Evolutionary conservation across 208 protist species (phyloP), one percentile per base, ranked within the genome.

Genomic region (Novymonas esmeraldas): DNA sequence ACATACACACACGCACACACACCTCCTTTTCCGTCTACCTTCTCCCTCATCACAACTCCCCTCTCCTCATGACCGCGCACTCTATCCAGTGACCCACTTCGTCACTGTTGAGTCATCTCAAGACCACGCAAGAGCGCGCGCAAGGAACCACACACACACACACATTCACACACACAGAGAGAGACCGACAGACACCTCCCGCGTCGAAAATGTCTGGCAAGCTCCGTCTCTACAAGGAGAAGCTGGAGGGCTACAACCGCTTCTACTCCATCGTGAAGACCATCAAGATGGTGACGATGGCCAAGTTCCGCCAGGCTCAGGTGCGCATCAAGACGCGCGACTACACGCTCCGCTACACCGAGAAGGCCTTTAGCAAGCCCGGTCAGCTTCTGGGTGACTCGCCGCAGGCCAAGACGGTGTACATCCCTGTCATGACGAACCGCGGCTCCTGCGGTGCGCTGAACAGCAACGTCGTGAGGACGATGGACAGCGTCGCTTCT

Each of bases 261-360:
- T 96, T 95, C 78, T 94, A 96, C 79, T 88, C 83, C 26, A 96
- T 96, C 50, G 89, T 96, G 34, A 96, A 93, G 80, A 96, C 91
- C 16, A 96, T 96, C 54, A 96, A 96, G 77, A 95, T 94, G 87
- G 89, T 96, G n/a, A 94, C 91, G 20, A 71, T 96, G 55, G 89
- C 91, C 28, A 96, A 96, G 70, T 96, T 86, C 73, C 86, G 89
- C 26, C 73, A 81, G 56, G 73, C 85, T 16, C 85, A 95, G 74
- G 55, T 57, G 29, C 85, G 89, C 50, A 82, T 88, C 29, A 92
- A 91, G 68, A 96, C 89, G 13, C 89, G 91, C 52, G 91, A 96
- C 57, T 93, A 86, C 77, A 95, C 89, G 18, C 79, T 96, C 31
- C 84, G 91, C 44, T 96, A 96, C 78, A 93, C 89, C 42, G 87